A percentile compares a stretch with the other conserved stretches of the same genome.
These are phyloP conservation scores for Berkeleyomyces basicola DNA, from an alignment of 2,329 filamentous ascomycete genomes.

Conservation along the genomic window DNA sequence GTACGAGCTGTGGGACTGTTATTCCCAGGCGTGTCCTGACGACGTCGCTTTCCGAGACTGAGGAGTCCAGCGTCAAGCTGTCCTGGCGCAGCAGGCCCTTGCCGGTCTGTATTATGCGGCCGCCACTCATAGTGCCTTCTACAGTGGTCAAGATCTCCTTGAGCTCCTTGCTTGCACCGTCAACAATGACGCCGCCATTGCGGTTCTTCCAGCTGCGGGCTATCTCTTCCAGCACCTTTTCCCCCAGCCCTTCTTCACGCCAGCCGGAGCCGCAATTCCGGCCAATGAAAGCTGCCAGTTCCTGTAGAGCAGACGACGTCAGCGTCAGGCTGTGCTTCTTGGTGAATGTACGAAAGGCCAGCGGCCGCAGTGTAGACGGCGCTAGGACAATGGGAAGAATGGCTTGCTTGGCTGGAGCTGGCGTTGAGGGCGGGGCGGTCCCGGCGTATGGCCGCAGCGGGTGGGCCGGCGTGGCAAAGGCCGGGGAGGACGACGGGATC, in stretches of 20 bases:
- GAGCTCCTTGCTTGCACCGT: constrained; percentile 59
- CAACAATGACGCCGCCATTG: constrained; percentile 79
- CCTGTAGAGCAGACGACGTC: constrained; percentile 69
- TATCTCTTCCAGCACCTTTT: constrained; percentile 80
- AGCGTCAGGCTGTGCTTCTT: constrained; percentile 94
- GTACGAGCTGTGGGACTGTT: constrained; percentile 6
- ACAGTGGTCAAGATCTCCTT: constrained; percentile 69
- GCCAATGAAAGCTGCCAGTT: constrained; percentile 77
- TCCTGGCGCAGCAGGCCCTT: constrained; percentile 44
- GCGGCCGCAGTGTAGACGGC: constrained; percentile 66
- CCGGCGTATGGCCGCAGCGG: constrained; percentile 50
- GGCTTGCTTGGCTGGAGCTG: constrained; percentile 20
- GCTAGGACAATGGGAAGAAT: constrained; percentile 83
- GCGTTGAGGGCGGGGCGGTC: constrained; percentile 20
- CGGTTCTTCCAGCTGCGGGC: constrained; percentile 83
- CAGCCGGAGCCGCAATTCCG: constrained; percentile 90
- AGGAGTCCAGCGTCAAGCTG: constrained; percentile 42
- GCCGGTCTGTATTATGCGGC: constrained; percentile 41
- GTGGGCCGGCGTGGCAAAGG: constrained; percentile 73
- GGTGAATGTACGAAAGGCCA: constrained; percentile 90
- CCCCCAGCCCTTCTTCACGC: constrained; percentile 86
- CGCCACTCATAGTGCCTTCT: constrained; percentile 80
- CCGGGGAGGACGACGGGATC: constrained; percentile 76
- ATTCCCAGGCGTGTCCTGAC: constrained; percentile 37
- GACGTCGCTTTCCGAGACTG: constrained; percentile 32